Conservation (phyloP, 2,329 filamentous ascomycete species). For the Epichloe glyceriae region DNA sequence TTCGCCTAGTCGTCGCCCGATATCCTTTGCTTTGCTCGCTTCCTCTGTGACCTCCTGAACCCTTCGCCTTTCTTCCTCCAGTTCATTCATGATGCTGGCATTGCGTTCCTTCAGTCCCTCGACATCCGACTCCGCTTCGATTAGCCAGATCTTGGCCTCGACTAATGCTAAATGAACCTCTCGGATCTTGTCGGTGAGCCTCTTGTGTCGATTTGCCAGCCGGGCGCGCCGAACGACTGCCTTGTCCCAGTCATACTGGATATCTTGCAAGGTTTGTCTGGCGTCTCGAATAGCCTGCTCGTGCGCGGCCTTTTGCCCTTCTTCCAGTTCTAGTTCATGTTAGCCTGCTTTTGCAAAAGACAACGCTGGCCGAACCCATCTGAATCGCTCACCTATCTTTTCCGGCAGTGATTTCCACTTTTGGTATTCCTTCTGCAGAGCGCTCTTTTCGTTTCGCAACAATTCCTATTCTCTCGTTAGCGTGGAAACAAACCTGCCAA, state of each 20-base stretch:
- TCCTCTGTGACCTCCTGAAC: slow-evolving; percentile 24
- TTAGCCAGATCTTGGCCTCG: slow-evolving; percentile 54
- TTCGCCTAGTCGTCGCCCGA: slow-evolving; percentile 17
- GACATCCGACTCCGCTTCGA: slow-evolving; percentile 77
- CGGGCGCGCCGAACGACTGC: slow-evolving; percentile 43
- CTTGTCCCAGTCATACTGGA: slow-evolving; percentile 42
- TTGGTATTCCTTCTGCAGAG: slow-evolving; percentile 52
- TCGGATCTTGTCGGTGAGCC: slow-evolving; percentile 49
- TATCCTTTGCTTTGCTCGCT: slow-evolving; percentile 23
- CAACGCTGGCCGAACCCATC: background rate
- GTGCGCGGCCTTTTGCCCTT: slow-evolving; percentile 17
- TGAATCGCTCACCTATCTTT: slow-evolving; percentile 47
- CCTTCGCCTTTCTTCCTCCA: slow-evolving; percentile 33
- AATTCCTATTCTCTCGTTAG: slow-evolving; percentile 24
- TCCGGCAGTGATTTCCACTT: slow-evolving; percentile 55
- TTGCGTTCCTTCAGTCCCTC: slow-evolving; percentile 56
- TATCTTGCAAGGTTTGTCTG: slow-evolving; percentile 28
- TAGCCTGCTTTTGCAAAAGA: slow-evolving; percentile 7
- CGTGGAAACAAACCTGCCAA: slow-evolving; percentile 6
- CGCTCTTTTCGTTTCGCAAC: slow-evolving; percentile 49
- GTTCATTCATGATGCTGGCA: slow-evolving; percentile 37
- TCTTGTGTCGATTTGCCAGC: slow-evolving; percentile 38
- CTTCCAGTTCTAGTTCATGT: slow-evolving; percentile 22
- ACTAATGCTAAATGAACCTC: slow-evolving; percentile 49
- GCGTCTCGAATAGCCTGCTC: slow-evolving; percentile 21